Evolutionary conservation across 306 rosid species (phyloP).

Genomic region (Crataegus laevigata): DNA sequence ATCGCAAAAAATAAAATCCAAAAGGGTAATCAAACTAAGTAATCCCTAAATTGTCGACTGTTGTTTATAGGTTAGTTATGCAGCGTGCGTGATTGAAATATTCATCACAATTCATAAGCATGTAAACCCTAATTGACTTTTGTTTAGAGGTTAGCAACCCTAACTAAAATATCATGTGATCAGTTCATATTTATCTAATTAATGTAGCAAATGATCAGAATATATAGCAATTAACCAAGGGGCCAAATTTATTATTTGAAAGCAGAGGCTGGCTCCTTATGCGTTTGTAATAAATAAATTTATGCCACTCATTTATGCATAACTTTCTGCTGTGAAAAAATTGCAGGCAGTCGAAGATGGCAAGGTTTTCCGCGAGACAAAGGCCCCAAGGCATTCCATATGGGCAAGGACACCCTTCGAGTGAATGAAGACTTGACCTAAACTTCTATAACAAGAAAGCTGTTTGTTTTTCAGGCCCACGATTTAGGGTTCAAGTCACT

Average conservation of each 20-base stretch:
- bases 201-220: slow-evolving; percentile 2
- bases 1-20: neutral
- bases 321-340: slow-evolving; percentile 18
- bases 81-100: neutral
- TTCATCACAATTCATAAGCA: neutral
- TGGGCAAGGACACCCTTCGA: slow-evolving; percentile 38
- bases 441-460: slow-evolving; percentile 18
- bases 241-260: slow-evolving; percentile 2
- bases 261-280: slow-evolving; percentile 1
- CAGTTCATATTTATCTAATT: neutral
- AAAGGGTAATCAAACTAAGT: neutral
- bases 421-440: slow-evolving; percentile 22
- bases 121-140: neutral
- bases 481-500: slow-evolving; percentile 14
- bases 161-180: neutral
- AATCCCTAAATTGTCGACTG: neutral
- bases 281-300: slow-evolving; percentile 6
- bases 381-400: slow-evolving; percentile 35
- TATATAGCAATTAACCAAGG: neutral
- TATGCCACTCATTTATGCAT: slow-evolving; percentile 16
- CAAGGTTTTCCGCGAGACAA: slow-evolving; percentile 40
- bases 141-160: neutral
- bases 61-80: neutral
- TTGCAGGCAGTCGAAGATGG: slow-evolving; percentile 47
- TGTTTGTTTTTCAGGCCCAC: slow-evolving; percentile 19